These are phyloP conservation scores for Tanacetum coccineum DNA, from an alignment of 129 eudicot genomes.

Conservation along the genomic window DNA sequence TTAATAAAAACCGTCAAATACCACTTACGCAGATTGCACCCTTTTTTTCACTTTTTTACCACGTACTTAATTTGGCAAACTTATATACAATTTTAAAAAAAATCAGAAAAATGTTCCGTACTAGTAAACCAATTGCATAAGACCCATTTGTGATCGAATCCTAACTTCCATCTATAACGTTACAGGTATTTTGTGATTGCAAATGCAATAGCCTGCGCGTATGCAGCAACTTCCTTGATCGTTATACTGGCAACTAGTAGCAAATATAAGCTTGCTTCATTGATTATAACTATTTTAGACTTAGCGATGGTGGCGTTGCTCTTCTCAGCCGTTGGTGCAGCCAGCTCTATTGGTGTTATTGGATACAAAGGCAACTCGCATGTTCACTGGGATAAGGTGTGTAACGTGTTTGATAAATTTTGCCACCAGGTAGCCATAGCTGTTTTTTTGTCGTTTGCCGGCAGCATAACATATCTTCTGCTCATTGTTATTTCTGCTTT, in stretches of 20 bases:
- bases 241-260: slow-evolving; percentile 35
- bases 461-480: slow-evolving; percentile 36
- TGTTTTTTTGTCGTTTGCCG: slow-evolving; percentile 35
- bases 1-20: too few relatives aligned
- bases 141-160: neutral
- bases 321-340: slow-evolving; percentile 55
- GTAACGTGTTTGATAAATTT: slow-evolving; percentile 43
- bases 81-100: too few relatives aligned
- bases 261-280: slow-evolving; percentile 18
- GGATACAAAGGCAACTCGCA: slow-evolving; percentile 71
- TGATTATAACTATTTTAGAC: slow-evolving; percentile 37
- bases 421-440: slow-evolving; percentile 46
- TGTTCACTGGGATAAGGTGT: slow-evolving; percentile 67
- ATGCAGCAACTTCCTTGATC: slow-evolving; percentile 44
- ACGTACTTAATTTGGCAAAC: too few relatives aligned
- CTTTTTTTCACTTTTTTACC: too few relatives aligned
- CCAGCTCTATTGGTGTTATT: slow-evolving; percentile 48
- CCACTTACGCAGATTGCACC: too few relatives aligned
- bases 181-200: slow-evolving; percentile 71
- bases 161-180: neutral
- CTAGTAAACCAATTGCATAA: too few relatives aligned
- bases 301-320: slow-evolving; percentile 55
- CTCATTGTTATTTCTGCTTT: slow-evolving; percentile 38
- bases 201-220: slow-evolving; percentile 48
- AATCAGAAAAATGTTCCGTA: too few relatives aligned